A percentile compares a stretch with the other conserved stretches of the same genome.
Conservation (phyloP, 2,329 filamentous ascomycete species). For the Aspergillaceae sp. region DNA sequence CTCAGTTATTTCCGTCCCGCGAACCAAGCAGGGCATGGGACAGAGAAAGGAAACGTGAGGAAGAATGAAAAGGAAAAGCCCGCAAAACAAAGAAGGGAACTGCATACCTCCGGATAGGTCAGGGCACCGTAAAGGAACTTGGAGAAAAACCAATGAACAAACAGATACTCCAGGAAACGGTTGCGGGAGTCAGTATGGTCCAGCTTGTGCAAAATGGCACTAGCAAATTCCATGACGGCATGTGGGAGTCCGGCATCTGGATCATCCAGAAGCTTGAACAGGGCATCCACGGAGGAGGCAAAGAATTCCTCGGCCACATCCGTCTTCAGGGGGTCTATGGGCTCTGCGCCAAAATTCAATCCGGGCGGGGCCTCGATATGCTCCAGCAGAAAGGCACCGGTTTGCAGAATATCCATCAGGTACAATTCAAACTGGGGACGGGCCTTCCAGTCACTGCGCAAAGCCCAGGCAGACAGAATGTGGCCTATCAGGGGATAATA, state of each 20-base stretch:
- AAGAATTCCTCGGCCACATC: conserved; percentile 84
- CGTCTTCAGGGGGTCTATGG: conserved; percentile 60
- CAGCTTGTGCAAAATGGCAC: conserved; percentile 71
- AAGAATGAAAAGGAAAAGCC: background rate
- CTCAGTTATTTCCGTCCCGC: conserved; percentile 22
- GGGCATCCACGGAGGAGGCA: conserved; percentile 64
- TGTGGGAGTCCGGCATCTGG: conserved; percentile 80
- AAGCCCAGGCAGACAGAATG: conserved; percentile 78
- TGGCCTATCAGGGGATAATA: conserved; percentile 74
- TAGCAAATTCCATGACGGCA: conserved; percentile 73
- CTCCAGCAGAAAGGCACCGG: conserved; percentile 84
- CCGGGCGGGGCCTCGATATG: conserved; percentile 68
- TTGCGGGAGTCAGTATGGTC: conserved; percentile 60
- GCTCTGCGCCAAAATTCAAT: conserved; percentile 63
- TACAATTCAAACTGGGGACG: conserved; percentile 87
- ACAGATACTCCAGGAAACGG: conserved; percentile 70
- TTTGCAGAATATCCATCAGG: conserved; percentile 87
- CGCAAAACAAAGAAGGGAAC: background rate
- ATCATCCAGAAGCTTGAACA: conserved; percentile 82
- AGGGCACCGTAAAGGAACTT: conserved; percentile 76
- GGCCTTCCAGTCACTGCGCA: conserved; percentile 81
- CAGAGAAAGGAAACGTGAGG: background rate
- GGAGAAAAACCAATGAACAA: conserved; percentile 87
- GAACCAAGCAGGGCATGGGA: background rate
- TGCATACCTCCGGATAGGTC: conserved; percentile 71